Evolutionary conservation across 148 eudicot genomes (phyloP), one percentile per base, ranked within the genome.

Genomic region (Silene latifolia): DNA sequence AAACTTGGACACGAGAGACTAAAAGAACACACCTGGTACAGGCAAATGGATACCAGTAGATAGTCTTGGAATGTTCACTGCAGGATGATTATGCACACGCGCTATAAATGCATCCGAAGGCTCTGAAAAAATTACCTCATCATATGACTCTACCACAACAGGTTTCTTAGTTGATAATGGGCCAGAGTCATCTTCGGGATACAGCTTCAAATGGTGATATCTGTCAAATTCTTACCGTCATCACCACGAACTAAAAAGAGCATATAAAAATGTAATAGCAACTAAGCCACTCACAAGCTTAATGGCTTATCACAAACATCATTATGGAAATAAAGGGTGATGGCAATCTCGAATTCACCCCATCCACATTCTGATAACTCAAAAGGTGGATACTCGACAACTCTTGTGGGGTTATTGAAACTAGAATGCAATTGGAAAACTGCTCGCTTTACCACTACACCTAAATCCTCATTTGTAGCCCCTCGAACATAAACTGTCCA

Each of bases 401-500:
- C 91, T 83, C 98, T 88, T n/a, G 73, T 75, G 59, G 94, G 93
- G 71, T 91, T 86, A 72, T 83, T 84, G 72, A 93, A 93, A 82
- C 93, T 93, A 60, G 97, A 87, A 73, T 93, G 98, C 74, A 93
- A 78, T 62, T 91, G 93, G 82, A 91, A 93, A 3, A 89, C 90
- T 69, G 73, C 98, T 20, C 87, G 85, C 81, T 88, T 89, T 39
- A 93, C 73, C 74, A 90, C 88, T 32, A 71, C 87, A 53, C 97
- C 73, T 46, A 93, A 77, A 83, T 93, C 88, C 83, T 89, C 96
- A 78, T 91, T 93, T 8, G 89, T 86, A 7, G 96, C 97, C 65
- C 98, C 91, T 63, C 97, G 97, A 21, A 93, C 97, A 74, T 89
- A 93, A 42, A 93, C 94, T 21, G 91, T 89, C 98, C 98, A 93